Conservation (phyloP, 2,329 filamentous ascomycete species). For the Xylaria sp. region DNA sequence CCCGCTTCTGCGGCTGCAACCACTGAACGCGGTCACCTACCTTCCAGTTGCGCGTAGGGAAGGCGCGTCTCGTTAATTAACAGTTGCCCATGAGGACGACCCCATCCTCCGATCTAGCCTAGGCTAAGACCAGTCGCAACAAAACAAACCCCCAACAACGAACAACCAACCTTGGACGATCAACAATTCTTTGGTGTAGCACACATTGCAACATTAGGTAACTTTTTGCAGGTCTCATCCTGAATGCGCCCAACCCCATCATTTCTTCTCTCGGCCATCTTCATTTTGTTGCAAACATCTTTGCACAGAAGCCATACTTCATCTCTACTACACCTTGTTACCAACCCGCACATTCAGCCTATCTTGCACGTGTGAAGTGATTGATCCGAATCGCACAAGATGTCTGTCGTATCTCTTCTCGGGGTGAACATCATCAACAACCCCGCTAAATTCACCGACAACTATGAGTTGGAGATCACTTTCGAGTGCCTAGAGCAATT, state of each 20-base stretch:
- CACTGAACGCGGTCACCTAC: constrained; percentile 47
- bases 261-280: neutral
- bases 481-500: constrained; percentile 97
- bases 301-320: neutral
- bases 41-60: constrained; percentile 10
- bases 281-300: constrained; percentile 3
- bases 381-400: constrained; percentile 53
- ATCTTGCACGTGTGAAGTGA: constrained; percentile 8
- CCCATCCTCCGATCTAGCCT: constrained; percentile 11
- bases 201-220: constrained; percentile 10
- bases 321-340: constrained; percentile 2
- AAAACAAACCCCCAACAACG: constrained; percentile 18
- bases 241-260: constrained; percentile 1
- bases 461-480: constrained; percentile 98
- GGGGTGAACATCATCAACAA: constrained; percentile 98
- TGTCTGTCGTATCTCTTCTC: constrained; percentile 97
- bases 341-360: neutral
- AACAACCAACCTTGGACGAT: neutral
- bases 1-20: constrained; percentile 42
- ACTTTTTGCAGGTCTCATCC: neutral
- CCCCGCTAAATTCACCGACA: constrained; percentile 90
- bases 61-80: constrained; percentile 34
- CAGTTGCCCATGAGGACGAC: constrained; percentile 10
- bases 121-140: constrained; percentile 16
- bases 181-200: constrained; percentile 12